Percentiles rank a stretch among this genome's conserved stretches.
phyloP scores from a whole-genome alignment of 1,284 basidiomycete species.

The Heterobasidion annosum region DNA sequence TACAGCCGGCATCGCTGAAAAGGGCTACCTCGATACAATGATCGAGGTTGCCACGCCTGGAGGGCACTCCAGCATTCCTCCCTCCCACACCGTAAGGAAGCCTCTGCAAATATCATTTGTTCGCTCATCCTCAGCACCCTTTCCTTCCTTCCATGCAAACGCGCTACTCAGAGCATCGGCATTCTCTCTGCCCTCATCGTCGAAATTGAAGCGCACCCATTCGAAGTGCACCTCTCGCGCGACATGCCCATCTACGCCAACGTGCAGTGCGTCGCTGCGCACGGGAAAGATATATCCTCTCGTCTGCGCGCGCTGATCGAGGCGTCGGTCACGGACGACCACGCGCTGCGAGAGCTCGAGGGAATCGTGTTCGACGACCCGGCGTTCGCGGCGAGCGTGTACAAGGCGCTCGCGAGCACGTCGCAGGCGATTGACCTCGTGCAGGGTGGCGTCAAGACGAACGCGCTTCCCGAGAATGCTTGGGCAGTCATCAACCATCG shows the following conservation, averaged over 20 bases:
- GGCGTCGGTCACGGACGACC: conserved; percentile 27
- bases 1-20: conserved; percentile 50
- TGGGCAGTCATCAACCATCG: conserved; percentile 47
- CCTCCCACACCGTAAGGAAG: conserved; percentile 38
- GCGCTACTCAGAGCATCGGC: conserved; percentile 36
- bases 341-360: conserved; percentile 32
- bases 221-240: conserved; percentile 27
- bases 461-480: conserved; percentile 50
- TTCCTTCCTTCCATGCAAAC: neutral
- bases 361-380: conserved; percentile 23
- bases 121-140: neutral
- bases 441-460: conserved; percentile 52
- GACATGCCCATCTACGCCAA: conserved; percentile 33
- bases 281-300: conserved; percentile 32
- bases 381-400: conserved; percentile 8
- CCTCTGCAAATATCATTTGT: neutral
- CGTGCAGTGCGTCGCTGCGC: conserved; percentile 35
- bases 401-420: conserved; percentile 32
- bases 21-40: conserved; percentile 52
- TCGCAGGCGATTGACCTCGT: conserved; percentile 56
- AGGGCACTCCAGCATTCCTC: conserved; percentile 61
- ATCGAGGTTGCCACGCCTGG: conserved; percentile 48
- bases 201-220: conserved; percentile 39
- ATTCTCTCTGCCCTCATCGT: conserved; percentile 42
- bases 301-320: conserved; percentile 28